Evolutionary conservation across 2,329 filamentous ascomycete species (phyloP).

Genomic region (Curvularia sp.): DNA sequence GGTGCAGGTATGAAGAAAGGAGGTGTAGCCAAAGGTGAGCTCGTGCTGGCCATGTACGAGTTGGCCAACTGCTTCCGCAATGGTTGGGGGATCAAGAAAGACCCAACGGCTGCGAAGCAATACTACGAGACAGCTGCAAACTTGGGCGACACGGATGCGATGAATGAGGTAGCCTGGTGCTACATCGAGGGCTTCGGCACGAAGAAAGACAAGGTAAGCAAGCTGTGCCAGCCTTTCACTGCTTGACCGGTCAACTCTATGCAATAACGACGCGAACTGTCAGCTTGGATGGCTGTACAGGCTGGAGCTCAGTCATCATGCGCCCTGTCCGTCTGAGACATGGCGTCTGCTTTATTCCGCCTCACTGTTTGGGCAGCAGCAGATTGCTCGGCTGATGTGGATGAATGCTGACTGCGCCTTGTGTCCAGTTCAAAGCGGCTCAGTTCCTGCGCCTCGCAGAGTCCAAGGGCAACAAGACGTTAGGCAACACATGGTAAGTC

Average conservation of each 20-base stretch:
- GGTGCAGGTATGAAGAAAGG: slow-evolving; percentile 90
- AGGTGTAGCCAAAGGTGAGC: slow-evolving; percentile 91
- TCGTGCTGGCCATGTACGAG: slow-evolving; percentile 96
- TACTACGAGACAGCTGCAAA: slow-evolving; percentile 99
- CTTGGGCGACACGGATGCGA: slow-evolving; percentile 92
- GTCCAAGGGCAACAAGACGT: slow-evolving; percentile 82
- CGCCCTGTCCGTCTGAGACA: slow-evolving; percentile 38
- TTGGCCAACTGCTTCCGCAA: slow-evolving; percentile 90
- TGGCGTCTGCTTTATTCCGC: slow-evolving; percentile 31
- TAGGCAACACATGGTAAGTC: slow-evolving; percentile 91
- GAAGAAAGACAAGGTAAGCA: slow-evolving; percentile 95
- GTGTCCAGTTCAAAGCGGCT: slow-evolving; percentile 75
- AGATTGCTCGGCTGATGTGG: slow-evolving; percentile 38
- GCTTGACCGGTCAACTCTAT: slow-evolving; percentile 39
- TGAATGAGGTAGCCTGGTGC: slow-evolving; percentile 97
- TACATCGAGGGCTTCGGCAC: slow-evolving; percentile 96
- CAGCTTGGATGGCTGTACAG: slow-evolving; percentile 27
- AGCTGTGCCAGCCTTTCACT: slow-evolving; percentile 11
- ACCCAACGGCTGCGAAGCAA: slow-evolving; percentile 82
- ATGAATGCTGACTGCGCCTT: slow-evolving; percentile 43
- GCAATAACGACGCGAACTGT: slow-evolving; percentile 35
- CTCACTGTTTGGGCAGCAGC: slow-evolving; percentile 54
- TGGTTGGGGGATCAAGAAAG: slow-evolving; percentile 89
- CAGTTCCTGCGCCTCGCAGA: slow-evolving; percentile 93
- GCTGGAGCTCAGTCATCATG: slow-evolving; percentile 33